Evolutionary conservation across 768 basidiomycete genomes (phyloP).

Genomic region (Podaxis pistillaris): DNA sequence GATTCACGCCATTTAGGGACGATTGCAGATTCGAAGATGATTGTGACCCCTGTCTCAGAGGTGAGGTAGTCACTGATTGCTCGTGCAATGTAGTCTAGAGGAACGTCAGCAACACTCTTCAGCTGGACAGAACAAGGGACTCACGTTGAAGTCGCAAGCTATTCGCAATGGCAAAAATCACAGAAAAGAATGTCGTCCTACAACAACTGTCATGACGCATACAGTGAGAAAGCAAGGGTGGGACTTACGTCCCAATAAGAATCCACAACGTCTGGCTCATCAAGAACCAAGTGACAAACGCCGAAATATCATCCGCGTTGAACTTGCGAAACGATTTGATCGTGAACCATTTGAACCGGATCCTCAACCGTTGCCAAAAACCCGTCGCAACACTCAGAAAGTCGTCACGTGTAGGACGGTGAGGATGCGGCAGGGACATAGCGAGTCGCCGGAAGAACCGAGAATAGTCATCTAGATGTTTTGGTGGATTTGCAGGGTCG

Average conservation of each 20-base stretch:
- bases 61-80: constrained; percentile 93
- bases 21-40: constrained; percentile 97
- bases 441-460: constrained; percentile 81
- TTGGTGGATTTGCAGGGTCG: constrained; percentile 16
- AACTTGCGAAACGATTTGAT: constrained; percentile 93
- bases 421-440: constrained; percentile 70
- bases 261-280: constrained; percentile 98
- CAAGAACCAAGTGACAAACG: constrained; percentile 93
- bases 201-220: neutral
- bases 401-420: constrained; percentile 85
- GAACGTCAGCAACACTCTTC: neutral
- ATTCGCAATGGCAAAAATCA: constrained; percentile 85
- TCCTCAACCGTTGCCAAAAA: constrained; percentile 87
- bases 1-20: constrained; percentile 98
- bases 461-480: constrained; percentile 65
- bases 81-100: constrained; percentile 76
- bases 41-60: constrained; percentile 86
- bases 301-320: constrained; percentile 95
- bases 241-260: constrained; percentile 83
- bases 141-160: constrained; percentile 82
- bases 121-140: constrained; percentile 17
- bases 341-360: constrained; percentile 97
- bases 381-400: constrained; percentile 81
- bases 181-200: constrained; percentile 95
- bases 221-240: neutral